Conservation (phyloP, 163 green algal species). For the Picocystis sp. region DNA sequence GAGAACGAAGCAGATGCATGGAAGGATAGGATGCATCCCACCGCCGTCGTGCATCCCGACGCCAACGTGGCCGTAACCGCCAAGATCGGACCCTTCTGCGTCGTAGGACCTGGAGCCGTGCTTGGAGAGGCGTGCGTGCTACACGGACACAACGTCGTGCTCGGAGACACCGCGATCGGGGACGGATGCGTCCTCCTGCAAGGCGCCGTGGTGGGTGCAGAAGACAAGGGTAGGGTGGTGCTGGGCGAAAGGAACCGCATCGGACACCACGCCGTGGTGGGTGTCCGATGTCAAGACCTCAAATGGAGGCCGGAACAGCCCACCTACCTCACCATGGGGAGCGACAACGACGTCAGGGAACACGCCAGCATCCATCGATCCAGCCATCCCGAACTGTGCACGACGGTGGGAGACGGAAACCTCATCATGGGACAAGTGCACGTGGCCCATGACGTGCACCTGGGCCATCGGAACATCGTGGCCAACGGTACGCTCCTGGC, state of each 20-base stretch:
- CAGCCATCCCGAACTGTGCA: too few relatives aligned
- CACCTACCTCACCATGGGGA: slow-evolving; percentile 18
- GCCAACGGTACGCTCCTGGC: slow-evolving; percentile 21
- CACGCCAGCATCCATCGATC: slow-evolving; percentile 20
- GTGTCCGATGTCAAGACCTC: slow-evolving; percentile 20
- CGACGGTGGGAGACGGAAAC: slow-evolving; percentile 14
- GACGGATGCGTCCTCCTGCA: slow-evolving; percentile 20
- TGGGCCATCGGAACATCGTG: slow-evolving; percentile 25
- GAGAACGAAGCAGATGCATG: too few relatives aligned
- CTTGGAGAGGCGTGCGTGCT: slow-evolving; percentile 3
- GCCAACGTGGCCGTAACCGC: neutral
- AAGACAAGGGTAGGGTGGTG: slow-evolving; percentile 12
- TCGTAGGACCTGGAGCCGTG: neutral
- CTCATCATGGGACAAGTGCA: slow-evolving; percentile 26
- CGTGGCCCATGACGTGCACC: slow-evolving; percentile 19
- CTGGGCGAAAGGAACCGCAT: slow-evolving; percentile 21
- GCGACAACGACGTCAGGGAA: slow-evolving; percentile 22
- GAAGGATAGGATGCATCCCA: neutral
- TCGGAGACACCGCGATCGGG: slow-evolving; percentile 17
- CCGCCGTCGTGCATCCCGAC: slow-evolving; percentile 3
- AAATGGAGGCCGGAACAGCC: slow-evolving; percentile 16
- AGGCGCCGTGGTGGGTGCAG: slow-evolving; percentile 15
- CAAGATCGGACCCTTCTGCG: slow-evolving; percentile 2
- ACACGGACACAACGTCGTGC: slow-evolving; percentile 6
- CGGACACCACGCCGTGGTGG: slow-evolving; percentile 21